A percentile compares a stretch with the other conserved stretches of the same genome.
These are phyloP conservation scores for Eucommia ulmoides DNA, from an alignment of 257 asterid genomes.

Conservation along the genomic window DNA sequence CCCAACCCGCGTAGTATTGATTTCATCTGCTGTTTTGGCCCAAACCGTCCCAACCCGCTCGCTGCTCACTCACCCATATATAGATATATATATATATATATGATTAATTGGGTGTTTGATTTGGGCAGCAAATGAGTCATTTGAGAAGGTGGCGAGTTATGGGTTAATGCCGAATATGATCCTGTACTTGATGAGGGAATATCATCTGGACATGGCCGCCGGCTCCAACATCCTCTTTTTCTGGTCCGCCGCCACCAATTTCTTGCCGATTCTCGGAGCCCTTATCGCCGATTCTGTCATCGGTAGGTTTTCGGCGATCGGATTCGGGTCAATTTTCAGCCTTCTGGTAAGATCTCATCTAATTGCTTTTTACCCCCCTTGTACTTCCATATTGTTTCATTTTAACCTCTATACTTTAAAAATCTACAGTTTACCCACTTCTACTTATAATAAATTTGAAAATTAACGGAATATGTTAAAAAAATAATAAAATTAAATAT, in stretches of 20 bases:
- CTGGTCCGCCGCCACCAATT: slow-evolving; percentile 55
- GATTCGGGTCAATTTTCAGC: slow-evolving; percentile 42
- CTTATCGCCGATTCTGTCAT: slow-evolving; percentile 46
- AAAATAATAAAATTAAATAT: too few relatives aligned
- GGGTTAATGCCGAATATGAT: slow-evolving; percentile 58
- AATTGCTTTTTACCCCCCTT: too few relatives aligned
- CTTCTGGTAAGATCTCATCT: slow-evolving; percentile 27
- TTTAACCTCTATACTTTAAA: too few relatives aligned
- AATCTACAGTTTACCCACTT: too few relatives aligned
- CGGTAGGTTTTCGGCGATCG: slow-evolving; percentile 51
- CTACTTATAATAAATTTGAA: too few relatives aligned
- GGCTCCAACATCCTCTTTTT: slow-evolving; percentile 38
- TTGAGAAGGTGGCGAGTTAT: slow-evolving; percentile 40
- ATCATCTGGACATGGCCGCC: slow-evolving; percentile 41
- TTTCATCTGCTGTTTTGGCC: not conserved
- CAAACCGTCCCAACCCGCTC: too few relatives aligned
- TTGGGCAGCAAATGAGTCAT: slow-evolving; percentile 36
- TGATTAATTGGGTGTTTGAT: not conserved
- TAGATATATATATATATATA: not conserved
- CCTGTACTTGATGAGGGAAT: slow-evolving; percentile 40
- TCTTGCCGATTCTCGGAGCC: slow-evolving; percentile 53
- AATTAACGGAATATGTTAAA: not conserved
- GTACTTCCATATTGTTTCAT: too few relatives aligned
- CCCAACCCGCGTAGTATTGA: not conserved
- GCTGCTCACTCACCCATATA: too few relatives aligned